Conservation (phyloP, 2,329 filamentous ascomycete species). For the Zasmidium citrigriseum region DNA sequence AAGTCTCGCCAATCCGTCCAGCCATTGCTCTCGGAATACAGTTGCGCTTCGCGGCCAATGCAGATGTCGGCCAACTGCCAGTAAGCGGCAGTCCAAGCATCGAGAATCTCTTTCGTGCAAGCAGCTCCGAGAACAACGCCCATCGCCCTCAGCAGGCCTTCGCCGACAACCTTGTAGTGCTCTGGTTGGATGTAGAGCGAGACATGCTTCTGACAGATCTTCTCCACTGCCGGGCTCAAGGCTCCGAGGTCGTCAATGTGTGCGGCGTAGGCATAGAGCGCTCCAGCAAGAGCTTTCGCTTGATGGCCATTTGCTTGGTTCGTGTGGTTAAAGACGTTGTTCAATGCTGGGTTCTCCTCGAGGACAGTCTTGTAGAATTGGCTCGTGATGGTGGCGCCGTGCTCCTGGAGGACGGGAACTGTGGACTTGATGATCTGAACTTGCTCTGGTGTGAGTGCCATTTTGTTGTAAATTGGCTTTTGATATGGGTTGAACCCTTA, state of each 20-base stretch:
- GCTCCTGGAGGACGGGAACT: conserved; percentile 66
- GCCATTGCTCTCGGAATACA: conserved; percentile 62
- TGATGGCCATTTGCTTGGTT: conserved; percentile 70
- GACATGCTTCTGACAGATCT: conserved; percentile 76
- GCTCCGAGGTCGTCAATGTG: conserved; percentile 69
- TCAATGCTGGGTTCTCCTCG: conserved; percentile 63
- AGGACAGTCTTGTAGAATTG: conserved; percentile 73
- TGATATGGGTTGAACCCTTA: not conserved
- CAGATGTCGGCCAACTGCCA: conserved; percentile 72
- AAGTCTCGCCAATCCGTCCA: conserved; percentile 72
- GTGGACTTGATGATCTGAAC: conserved; percentile 68
- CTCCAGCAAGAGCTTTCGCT: conserved; percentile 66
- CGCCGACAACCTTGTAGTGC: conserved; percentile 70
- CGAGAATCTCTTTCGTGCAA: conserved; percentile 64
- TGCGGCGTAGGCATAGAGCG: conserved; percentile 70
- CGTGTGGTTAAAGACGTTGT: conserved; percentile 70
- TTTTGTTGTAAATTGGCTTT: conserved; percentile 7
- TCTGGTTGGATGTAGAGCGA: conserved; percentile 68
- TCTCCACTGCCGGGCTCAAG: conserved; percentile 59
- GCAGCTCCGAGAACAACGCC: conserved; percentile 65
- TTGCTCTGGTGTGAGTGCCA: conserved; percentile 62
- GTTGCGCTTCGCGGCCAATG: conserved; percentile 63
- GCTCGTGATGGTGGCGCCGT: conserved; percentile 69
- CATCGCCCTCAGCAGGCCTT: conserved; percentile 69
- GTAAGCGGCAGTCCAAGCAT: conserved; percentile 72